A percentile compares a stretch with the other conserved stretches of the same genome.
These are phyloP conservation scores for Trichosporon ovoides DNA, from an alignment of 1,284 basidiomycete genomes.

Conservation along the genomic window DNA sequence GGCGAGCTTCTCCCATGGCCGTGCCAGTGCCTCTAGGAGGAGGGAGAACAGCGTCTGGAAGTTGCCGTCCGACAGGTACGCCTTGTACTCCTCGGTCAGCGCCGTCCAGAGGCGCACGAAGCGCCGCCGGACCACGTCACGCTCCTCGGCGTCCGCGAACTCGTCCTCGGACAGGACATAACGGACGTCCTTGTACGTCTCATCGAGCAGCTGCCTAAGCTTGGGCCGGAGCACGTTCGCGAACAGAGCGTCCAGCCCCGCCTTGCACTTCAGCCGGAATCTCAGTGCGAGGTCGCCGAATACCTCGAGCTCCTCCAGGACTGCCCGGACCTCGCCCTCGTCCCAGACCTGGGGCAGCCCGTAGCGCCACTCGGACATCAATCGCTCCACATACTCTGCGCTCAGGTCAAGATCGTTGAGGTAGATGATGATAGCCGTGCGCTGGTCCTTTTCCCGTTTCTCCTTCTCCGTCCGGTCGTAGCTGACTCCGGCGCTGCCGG, in stretches of 20 bases:
- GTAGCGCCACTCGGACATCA: constrained; percentile 64
- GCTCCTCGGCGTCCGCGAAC: constrained; percentile 75
- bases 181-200: constrained; percentile 81
- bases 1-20: constrained; percentile 89
- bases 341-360: constrained; percentile 66
- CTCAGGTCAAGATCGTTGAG: constrained; percentile 87
- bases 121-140: constrained; percentile 78
- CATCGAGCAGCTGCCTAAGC: constrained; percentile 72
- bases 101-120: constrained; percentile 79
- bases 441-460: constrained; percentile 69
- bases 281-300: constrained; percentile 53
- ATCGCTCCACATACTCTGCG: constrained; percentile 73
- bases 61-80: constrained; percentile 78
- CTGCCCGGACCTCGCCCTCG: constrained; percentile 53
- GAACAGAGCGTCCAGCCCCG: constrained; percentile 87
- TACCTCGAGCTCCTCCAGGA: constrained; percentile 35
- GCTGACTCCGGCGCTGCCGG: constrained; percentile 33
- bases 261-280: constrained; percentile 66
- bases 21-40: constrained; percentile 75
- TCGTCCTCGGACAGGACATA: constrained; percentile 85
- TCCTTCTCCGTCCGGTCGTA: constrained; percentile 54
- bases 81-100: constrained; percentile 77
- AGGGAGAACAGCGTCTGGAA: constrained; percentile 78
- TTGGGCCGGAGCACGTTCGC: constrained; percentile 83
- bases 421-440: constrained; percentile 69